Evolutionary conservation across 2,329 filamentous ascomycete genomes (phyloP), one percentile per base, ranked within the genome.

Genomic region (Aspergillus pseudoviridinutans): DNA sequence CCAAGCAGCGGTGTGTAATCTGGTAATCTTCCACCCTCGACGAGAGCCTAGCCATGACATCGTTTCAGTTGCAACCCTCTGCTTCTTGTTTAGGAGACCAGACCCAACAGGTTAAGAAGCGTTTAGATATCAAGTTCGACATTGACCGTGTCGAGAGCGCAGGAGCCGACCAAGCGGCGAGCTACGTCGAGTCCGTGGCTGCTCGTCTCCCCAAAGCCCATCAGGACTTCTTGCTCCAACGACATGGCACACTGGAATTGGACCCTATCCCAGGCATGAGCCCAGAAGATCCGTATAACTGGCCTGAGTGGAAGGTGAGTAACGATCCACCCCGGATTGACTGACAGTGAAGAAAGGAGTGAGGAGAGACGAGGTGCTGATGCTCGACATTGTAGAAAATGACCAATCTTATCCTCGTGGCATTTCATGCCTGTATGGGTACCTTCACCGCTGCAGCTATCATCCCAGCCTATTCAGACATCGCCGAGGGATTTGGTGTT

Each of bases 391-490:
- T 3, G 24, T 25, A 83, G 80, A 85, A 84, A 78, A 67, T 78
- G n/a, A 57, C 73, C 56, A 84, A 85, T 61, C 71, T 86, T 0
- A 61, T 80, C 12, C 76, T 85, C 28, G 82, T 86, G 14, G 81
- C 82, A 0, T 82, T 84, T 63, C 82, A 85, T 57, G 80, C 82
- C 44, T 80, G 80, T 70, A 85, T 85, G 80, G 77, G 77, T 49
- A 82, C 81, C 3, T 85, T 86, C 64, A 82, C 76, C 4, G 81
- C 83, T 2, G 76, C 82, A 0, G 73, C 76, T 4, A 84, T 86
- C 61, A 82, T 84, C 55, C 81, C 82, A 2, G 82, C 82, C 3
- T 86, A 81, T 68, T 73, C 59, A 12, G 55, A 76, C 24, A 85
- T 87, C 22, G 76, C 82, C 3, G 67, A 72, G 38, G 82, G 85